phyloP scores from a whole-genome alignment of 108 stramenopile genomes.

The Skeletonema tropicum region DNA sequence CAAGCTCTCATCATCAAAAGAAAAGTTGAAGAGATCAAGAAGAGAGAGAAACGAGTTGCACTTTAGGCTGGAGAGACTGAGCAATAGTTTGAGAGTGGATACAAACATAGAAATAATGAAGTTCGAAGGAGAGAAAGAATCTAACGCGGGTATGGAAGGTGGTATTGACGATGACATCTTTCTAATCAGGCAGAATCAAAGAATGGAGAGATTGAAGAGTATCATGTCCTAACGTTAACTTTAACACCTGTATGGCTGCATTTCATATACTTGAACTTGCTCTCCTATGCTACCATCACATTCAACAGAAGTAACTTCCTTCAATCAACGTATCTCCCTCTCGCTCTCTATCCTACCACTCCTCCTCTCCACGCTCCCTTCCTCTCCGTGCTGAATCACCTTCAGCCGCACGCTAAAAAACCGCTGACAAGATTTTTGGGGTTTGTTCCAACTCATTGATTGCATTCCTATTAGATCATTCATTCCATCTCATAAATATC shows the following conservation, averaged over 20 bases:
- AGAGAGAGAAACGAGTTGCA: background rate
- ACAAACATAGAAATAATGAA: background rate
- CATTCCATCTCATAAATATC: no score
- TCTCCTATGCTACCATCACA: no score
- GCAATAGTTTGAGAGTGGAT: background rate
- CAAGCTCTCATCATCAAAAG: background rate
- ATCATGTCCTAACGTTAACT: background rate
- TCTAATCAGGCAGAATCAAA: background rate
- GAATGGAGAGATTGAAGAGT: background rate
- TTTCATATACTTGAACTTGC: no score
- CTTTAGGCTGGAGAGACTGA: background rate
- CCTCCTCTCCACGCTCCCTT: no score
- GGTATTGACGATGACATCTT: background rate
- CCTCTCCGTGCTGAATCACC: no score
- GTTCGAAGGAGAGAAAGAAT: background rate
- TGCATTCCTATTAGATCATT: no score
- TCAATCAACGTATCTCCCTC: no score
- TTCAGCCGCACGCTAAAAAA: no score
- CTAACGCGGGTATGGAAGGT: background rate
- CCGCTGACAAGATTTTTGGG: no score
- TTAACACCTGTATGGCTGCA: background rate
- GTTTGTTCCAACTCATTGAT: background rate
- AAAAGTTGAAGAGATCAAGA: background rate
- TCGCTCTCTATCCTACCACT: no score
- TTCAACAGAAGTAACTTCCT: no score